Percentiles rank a stretch among this genome's conserved stretches.
Evolutionary conservation across 176 grass and related monocot species (phyloP).

Genomic region (Poa pratensis): DNA sequence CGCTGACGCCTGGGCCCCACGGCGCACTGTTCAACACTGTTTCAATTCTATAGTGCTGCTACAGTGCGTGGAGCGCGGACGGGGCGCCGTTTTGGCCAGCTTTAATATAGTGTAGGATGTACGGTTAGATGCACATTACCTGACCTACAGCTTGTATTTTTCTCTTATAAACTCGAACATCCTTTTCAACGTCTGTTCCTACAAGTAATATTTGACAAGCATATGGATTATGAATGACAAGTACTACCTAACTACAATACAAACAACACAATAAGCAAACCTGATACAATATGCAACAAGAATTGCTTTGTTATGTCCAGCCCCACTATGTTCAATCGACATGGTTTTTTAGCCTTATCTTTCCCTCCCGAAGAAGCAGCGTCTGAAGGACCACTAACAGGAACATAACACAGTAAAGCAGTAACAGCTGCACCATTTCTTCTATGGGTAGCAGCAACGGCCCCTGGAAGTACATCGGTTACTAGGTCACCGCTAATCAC

Average conservation of each 20-base stretch:
- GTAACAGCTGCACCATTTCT: conserved; percentile 91
- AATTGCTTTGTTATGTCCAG: conserved; percentile 85
- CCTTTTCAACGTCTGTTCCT: conserved; percentile 88
- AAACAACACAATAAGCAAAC: conserved; percentile 43
- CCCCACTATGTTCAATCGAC: conserved; percentile 78
- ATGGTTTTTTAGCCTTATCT: conserved; percentile 95
- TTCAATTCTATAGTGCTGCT: too few relatives aligned
- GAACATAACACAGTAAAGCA: conserved; percentile 79
- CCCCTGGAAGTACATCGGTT: conserved; percentile 87
- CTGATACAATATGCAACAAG: conserved; percentile 88
- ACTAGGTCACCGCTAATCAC: conserved; percentile 90
- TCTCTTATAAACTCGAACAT: conserved; percentile 77
- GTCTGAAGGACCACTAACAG: conserved; percentile 83
- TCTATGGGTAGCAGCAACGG: conserved; percentile 92
- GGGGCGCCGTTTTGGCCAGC: too few relatives aligned
- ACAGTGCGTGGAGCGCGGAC: too few relatives aligned
- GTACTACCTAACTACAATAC: conserved; percentile 3
- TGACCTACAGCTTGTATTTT: conserved; percentile 79
- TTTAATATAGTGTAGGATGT: too few relatives aligned
- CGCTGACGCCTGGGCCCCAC: too few relatives aligned
- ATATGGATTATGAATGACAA: conserved; percentile 40
- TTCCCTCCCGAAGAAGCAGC: conserved; percentile 78
- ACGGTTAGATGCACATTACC: conserved; percentile 49
- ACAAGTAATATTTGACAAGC: conserved; percentile 43
- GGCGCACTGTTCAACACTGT: too few relatives aligned